A percentile compares a stretch with the other conserved stretches of the same genome.
These are phyloP conservation scores for Ogataea neopini DNA, from an alignment of 805 yeast species.

Conservation along the genomic window DNA sequence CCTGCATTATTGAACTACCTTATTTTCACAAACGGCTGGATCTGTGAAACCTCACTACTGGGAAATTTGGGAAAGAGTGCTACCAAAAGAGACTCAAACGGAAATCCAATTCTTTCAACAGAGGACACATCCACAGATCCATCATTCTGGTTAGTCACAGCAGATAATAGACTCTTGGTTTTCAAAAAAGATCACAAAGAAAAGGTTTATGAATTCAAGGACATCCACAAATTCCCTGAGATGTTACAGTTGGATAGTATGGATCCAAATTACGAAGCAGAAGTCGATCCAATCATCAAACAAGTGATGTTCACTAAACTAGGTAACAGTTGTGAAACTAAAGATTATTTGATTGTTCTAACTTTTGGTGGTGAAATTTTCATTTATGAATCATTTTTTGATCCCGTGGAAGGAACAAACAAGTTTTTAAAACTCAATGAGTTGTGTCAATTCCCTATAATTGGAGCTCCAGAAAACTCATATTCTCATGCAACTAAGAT, in stretches of 20 bases:
- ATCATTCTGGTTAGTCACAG: slow-evolving; percentile 68
- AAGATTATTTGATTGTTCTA: slow-evolving; percentile 66
- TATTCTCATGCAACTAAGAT: slow-evolving; percentile 66
- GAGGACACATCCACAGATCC: slow-evolving; percentile 34
- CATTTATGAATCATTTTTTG: slow-evolving; percentile 59
- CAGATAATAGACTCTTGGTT: slow-evolving; percentile 70
- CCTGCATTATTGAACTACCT: slow-evolving; percentile 37
- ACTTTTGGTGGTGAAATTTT: slow-evolving; percentile 82
- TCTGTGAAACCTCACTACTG: slow-evolving; percentile 51
- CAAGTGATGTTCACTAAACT: slow-evolving; percentile 63
- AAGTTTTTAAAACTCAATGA: slow-evolving; percentile 46
- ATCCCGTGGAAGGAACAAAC: slow-evolving; percentile 39
- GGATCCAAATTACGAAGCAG: slow-evolving; percentile 47
- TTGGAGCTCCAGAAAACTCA: slow-evolving; percentile 83
- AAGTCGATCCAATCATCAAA: slow-evolving; percentile 74
- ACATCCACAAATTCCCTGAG: slow-evolving; percentile 49
- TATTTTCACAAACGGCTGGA: slow-evolving; percentile 70
- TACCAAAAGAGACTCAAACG: slow-evolving; percentile 27
- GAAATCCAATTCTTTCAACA: slow-evolving; percentile 24
- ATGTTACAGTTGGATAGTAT: slow-evolving; percentile 45
- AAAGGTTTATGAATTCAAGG: slow-evolving; percentile 53
- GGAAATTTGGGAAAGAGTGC: slow-evolving; percentile 40
- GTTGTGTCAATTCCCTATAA: slow-evolving; percentile 45
- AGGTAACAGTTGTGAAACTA: slow-evolving; percentile 57
- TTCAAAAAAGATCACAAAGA: slow-evolving; percentile 58